A percentile compares a stretch with the other conserved stretches of the same genome.
phyloP scores from a whole-genome alignment of 1,284 basidiomycete species.

The Limonomyces culmigenus region DNA sequence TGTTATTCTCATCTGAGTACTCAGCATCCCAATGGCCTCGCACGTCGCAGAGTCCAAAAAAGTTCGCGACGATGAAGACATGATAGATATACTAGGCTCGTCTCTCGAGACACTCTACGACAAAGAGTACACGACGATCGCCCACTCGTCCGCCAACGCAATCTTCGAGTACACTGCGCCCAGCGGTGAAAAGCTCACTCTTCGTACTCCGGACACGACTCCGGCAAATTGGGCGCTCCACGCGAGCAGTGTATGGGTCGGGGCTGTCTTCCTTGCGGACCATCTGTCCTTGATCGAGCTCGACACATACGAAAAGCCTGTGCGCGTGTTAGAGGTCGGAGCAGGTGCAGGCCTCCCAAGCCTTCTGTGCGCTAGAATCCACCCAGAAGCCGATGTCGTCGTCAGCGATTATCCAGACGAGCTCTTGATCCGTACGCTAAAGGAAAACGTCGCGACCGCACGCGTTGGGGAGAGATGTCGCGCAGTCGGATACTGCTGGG shows the following conservation, averaged over 20 bases:
- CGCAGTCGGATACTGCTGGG: slow-evolving; percentile 40
- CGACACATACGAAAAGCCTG: slow-evolving; percentile 10
- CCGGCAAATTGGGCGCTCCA: slow-evolving; percentile 56
- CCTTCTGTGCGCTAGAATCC: slow-evolving; percentile 37
- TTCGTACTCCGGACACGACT: slow-evolving; percentile 45
- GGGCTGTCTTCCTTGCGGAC: slow-evolving; percentile 47
- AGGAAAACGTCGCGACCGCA: slow-evolving; percentile 39
- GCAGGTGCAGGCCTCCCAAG: slow-evolving; percentile 58
- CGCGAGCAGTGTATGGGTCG: slow-evolving; percentile 57
- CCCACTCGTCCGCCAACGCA: slow-evolving; percentile 31
- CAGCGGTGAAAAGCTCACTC: slow-evolving; percentile 9
- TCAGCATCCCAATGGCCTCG: too few relatives aligned
- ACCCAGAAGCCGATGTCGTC: slow-evolving; percentile 24
- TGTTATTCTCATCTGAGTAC: too few relatives aligned
- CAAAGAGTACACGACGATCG: slow-evolving; percentile 31
- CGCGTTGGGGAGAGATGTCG: slow-evolving; percentile 25
- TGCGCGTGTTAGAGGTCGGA: slow-evolving; percentile 51
- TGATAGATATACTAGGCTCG: slow-evolving; percentile 44
- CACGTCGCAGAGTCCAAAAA: too few relatives aligned
- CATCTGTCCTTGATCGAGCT: slow-evolving; percentile 30
- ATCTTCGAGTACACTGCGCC: slow-evolving; percentile 12
- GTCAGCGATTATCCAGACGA: slow-evolving; percentile 59
- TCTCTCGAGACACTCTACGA: slow-evolving; percentile 46
- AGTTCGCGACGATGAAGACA: too few relatives aligned
- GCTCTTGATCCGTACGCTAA: slow-evolving; percentile 35